A percentile compares a stretch with the other conserved stretches of the same genome.
Evolutionary conservation across 23 red algal species (phyloP).

Genomic region (Cyanidiococcus yangmingshanensis): DNA sequence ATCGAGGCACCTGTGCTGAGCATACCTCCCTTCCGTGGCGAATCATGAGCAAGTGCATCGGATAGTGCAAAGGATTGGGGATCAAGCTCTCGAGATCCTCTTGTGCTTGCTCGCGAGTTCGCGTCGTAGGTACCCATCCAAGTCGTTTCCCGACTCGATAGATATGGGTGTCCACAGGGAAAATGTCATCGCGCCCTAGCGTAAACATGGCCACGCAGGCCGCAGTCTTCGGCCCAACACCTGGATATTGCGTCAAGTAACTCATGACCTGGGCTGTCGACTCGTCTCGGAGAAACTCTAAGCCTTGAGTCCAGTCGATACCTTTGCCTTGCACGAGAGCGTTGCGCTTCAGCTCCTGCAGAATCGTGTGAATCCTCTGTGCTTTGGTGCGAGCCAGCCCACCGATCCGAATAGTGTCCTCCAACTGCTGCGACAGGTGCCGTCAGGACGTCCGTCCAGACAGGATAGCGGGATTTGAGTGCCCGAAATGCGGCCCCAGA

Average conservation of each 20-base stretch:
- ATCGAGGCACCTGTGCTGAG: neutral
- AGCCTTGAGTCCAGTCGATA: neutral
- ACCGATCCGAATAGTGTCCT: conserved; percentile 36
- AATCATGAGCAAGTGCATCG: conserved; percentile 64
- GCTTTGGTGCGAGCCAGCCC: conserved; percentile 50
- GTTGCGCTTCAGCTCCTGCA: conserved; percentile 28
- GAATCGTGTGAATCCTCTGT: conserved; percentile 31
- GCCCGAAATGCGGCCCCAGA: conserved; percentile 18
- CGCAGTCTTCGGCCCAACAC: conserved; percentile 69
- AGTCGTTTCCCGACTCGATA: conserved; percentile 42
- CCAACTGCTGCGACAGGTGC: conserved; percentile 32
- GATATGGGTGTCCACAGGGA: conserved; percentile 77
- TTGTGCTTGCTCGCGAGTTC: conserved; percentile 38
- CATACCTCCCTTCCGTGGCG: conserved; percentile 31
- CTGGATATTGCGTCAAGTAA: conserved; percentile 32
- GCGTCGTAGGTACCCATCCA: conserved; percentile 36
- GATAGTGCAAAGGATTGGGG: conserved; percentile 28
- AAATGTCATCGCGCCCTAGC: conserved; percentile 36
- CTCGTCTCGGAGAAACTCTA: conserved; percentile 44
- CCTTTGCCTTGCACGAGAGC: neutral
- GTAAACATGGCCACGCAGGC: conserved; percentile 66
- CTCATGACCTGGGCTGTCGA: conserved; percentile 25
- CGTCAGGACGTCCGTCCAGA: conserved; percentile 42
- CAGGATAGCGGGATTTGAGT: conserved; percentile 4
- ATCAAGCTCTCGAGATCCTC: conserved; percentile 31